phyloP scores from a whole-genome alignment of 257 asterid species.

The Asclepias syriaca region DNA sequence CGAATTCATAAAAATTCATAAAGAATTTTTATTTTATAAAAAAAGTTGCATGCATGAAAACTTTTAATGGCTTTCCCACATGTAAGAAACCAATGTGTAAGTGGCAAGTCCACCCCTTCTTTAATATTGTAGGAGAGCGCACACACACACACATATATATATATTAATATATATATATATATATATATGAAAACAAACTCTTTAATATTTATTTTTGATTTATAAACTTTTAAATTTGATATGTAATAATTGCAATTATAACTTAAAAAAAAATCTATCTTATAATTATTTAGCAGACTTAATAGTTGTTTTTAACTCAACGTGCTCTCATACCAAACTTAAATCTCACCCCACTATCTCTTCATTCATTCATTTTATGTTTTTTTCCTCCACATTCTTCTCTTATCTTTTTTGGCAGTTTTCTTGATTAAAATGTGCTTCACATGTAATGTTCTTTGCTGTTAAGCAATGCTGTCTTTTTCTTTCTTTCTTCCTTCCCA shows the following conservation, averaged over 20 bases:
- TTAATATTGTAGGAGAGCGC: no score
- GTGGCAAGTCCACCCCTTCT: slow-evolving; percentile 34
- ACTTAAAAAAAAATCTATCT: no score
- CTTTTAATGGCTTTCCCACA: slow-evolving; percentile 19
- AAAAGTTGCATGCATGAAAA: slow-evolving; percentile 5
- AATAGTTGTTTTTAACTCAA: no score
- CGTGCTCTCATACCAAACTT: slow-evolving; percentile 6
- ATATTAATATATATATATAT: no score
- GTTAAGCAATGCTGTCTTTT: not conserved
- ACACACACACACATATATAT: no score
- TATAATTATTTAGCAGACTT: no score
- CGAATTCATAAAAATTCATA: no score
- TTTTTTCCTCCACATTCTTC: not conserved
- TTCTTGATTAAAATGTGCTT: not conserved
- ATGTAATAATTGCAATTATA: no score
- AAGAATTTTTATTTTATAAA: no score
- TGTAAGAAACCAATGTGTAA: slow-evolving; percentile 25
- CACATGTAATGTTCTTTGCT: not conserved
- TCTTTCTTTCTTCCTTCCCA: not conserved
- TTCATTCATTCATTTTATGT: not conserved
- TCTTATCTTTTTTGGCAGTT: not conserved
- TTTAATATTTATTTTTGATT: no score
- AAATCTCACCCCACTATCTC: not conserved
- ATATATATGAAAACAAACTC: no score
- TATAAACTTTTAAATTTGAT: no score